Evolutionary conservation across 2,329 filamentous ascomycete genomes (phyloP), one percentile per base, ranked within the genome.

Genomic region (Zarea fungicola): DNA sequence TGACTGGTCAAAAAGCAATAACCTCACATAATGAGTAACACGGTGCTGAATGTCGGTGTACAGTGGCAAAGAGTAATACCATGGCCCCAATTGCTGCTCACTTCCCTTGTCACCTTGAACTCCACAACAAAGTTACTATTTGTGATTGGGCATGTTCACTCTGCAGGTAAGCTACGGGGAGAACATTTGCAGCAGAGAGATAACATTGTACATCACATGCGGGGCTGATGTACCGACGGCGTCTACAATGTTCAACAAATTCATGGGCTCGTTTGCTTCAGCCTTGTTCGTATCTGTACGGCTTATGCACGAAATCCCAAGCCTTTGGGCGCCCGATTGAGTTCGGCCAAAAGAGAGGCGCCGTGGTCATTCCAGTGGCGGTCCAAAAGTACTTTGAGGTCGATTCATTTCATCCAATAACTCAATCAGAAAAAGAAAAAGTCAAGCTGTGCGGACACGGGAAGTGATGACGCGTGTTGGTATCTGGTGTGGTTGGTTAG

Each of bases 291-390:
- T n/a, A n/a, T n/a, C n/a, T n/a, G n/a, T n/a, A n/a, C n/a, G 26
- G 44, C 21, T 25, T 13, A 41, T 48, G 36, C 36, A 41, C 29
- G 36, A 48, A 34, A 34, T 42, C 28, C n/a, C n/a, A n/a, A 6
- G 22, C 19, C 28, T 16, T 32, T 13, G 44, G 36, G 36, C 45
- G 36, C 28, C 37, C n/a, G 21, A 9, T 48, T 48, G 45, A 48
- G 37, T 14, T 35, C 28, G 45, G 37, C 23, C 36, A 48, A 44
- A 44, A 31, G 37, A 41, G 28, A 21, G 18, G 29, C 22, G 23
- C 14, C 36, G 34, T 21, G 16, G 7, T 16, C 36, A 22, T 48
- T 47, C 44, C 44, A 47, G 44, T 35, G 11, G 23, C 26, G 29
- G 18, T 16, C 25, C 28, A 28, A 16, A 47, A 8, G 8, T 7